Conservation (phyloP, 805 yeast genomes). For the Barnettozyma botsteinii region DNA sequence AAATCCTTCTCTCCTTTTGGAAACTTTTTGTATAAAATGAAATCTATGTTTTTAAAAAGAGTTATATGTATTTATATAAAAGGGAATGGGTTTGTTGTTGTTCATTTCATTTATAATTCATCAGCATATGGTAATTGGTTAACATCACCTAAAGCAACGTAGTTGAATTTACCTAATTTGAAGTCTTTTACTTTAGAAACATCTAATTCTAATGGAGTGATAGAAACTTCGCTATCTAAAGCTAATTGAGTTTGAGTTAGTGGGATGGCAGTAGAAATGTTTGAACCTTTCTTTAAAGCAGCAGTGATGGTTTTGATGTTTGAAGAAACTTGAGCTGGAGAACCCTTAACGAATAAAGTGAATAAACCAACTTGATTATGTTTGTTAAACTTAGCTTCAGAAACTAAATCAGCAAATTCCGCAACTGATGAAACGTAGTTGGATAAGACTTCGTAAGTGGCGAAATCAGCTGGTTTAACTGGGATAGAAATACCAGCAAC, state of each 20-base stretch:
- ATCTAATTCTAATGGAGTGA: slow-evolving; percentile 31
- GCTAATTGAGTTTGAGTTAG: slow-evolving; percentile 42
- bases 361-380: slow-evolving; percentile 81
- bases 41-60: slow-evolving; percentile 1
- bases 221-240: slow-evolving; percentile 34
- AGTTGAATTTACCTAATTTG: slow-evolving; percentile 62
- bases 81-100: neutral
- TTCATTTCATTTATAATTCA: slow-evolving; percentile 55
- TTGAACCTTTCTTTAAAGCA: slow-evolving; percentile 45
- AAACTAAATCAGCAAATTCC: slow-evolving; percentile 45
- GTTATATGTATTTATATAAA: neutral
- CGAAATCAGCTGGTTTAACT: slow-evolving; percentile 54
- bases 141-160: slow-evolving; percentile 86
- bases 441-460: slow-evolving; percentile 64
- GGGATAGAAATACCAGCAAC: slow-evolving; percentile 83
- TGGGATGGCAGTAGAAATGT: slow-evolving; percentile 54
- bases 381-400: slow-evolving; percentile 48
- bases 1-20: slow-evolving; percentile 7
- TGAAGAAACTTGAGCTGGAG: slow-evolving; percentile 51
- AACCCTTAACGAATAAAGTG: slow-evolving; percentile 58
- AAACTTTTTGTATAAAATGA: neutral
- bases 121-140: slow-evolving; percentile 82
- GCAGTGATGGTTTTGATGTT: slow-evolving; percentile 58
- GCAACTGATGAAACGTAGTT: slow-evolving; percentile 57
- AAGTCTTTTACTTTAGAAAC: slow-evolving; percentile 35